Evolutionary conservation across 768 basidiomycete species (phyloP).

Genomic region (Amanita pseudoporphyria): DNA sequence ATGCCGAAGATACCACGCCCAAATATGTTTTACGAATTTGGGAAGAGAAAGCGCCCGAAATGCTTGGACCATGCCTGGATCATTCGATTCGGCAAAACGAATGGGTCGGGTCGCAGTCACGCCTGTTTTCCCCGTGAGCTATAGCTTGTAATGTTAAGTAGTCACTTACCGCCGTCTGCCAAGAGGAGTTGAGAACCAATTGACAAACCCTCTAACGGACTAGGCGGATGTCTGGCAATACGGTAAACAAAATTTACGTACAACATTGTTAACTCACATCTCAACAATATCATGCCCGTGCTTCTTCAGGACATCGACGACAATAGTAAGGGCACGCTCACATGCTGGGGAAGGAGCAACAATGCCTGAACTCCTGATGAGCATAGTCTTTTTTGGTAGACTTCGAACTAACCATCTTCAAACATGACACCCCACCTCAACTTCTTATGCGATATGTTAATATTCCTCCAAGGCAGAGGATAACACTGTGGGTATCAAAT

Average conservation of each 20-base stretch:
- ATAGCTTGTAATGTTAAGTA: background rate
- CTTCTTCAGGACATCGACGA: conserved; percentile 31
- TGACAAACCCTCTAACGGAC: conserved; percentile 40
- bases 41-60: conserved; percentile 35
- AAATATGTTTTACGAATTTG: conserved; percentile 33
- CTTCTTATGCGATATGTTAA: conserved; percentile 20
- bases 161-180: conserved; percentile 35
- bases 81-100: conserved; percentile 33
- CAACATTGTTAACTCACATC: conserved; percentile 24
- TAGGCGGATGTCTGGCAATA: conserved; percentile 27
- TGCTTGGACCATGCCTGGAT: conserved; percentile 33
- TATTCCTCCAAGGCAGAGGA: conserved; percentile 31
- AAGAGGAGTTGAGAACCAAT: conserved; percentile 43
- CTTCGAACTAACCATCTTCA: conserved; percentile 42
- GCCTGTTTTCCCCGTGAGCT: conserved; percentile 7
- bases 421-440: conserved; percentile 52
- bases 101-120: conserved; percentile 26
- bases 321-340: conserved; percentile 38
- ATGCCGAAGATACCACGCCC: conserved; percentile 41
- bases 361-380: conserved; percentile 28
- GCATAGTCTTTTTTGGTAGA: background rate
- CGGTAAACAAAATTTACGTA: background rate
- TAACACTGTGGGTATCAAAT: conserved; percentile 21
- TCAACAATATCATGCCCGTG: conserved; percentile 40
- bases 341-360: conserved; percentile 53